A percentile compares a stretch with the other conserved stretches of the same genome.
Evolutionary conservation across 352 stramenopile genomes (phyloP).

Genomic region (Blastocystis sp.): DNA sequence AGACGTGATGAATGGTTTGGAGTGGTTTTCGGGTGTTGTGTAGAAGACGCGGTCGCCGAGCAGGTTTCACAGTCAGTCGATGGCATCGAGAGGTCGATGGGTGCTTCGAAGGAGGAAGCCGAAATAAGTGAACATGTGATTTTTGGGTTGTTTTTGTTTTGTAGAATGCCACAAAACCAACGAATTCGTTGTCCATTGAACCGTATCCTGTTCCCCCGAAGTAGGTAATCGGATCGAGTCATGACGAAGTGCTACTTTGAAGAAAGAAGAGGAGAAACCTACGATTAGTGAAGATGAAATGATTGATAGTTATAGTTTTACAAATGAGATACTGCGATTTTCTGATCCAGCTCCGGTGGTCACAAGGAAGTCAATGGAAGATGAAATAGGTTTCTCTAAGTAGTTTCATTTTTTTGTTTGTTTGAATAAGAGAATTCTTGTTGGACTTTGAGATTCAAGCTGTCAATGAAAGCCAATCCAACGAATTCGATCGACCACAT

Average conservation of each 20-base stretch:
- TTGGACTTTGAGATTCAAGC: neutral
- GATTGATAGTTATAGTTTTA: neutral
- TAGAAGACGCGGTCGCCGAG: neutral
- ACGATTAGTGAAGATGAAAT: neutral
- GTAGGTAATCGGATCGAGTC: neutral
- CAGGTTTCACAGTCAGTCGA: neutral
- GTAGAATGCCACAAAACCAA: neutral
- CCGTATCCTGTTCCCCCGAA: neutral
- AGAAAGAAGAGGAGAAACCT: neutral
- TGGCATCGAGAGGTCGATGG: neutral
- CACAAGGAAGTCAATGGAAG: neutral
- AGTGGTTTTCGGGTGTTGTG: neutral
- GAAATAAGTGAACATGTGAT: neutral
- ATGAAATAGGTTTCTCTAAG: neutral
- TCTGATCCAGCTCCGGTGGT: neutral
- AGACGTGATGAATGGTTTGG: conserved; percentile 5
- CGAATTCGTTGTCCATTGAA: neutral
- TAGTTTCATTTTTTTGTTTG: neutral
- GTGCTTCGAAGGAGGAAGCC: neutral
- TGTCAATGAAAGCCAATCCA: too few species aligned
- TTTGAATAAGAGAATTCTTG: neutral
- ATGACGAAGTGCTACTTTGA: neutral
- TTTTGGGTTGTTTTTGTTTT: neutral
- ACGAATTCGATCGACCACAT: neutral
- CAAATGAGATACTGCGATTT: neutral